Evolutionary conservation across 345 rosid genomes (phyloP).

Genomic region (Camelina neglecta): DNA sequence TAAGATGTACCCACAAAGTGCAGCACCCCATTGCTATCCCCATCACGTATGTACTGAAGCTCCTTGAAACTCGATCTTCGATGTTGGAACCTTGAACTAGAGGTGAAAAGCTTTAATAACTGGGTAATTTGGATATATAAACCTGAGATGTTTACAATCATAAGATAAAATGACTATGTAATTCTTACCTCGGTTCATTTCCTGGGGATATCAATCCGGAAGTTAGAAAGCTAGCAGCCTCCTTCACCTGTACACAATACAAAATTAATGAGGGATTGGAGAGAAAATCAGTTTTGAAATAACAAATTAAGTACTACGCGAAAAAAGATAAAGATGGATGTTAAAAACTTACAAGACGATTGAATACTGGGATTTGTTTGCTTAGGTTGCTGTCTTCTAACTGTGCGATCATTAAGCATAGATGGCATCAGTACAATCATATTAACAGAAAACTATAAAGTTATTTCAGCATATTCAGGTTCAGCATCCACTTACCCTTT

Average conservation of each 20-base stretch:
- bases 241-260: slow-evolving; percentile 60
- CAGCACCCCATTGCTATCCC: slow-evolving; percentile 96
- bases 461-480: slow-evolving; percentile 26
- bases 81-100: slow-evolving; percentile 69
- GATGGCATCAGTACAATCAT: slow-evolving; percentile 27
- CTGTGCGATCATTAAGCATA: slow-evolving; percentile 55
- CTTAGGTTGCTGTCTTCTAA: slow-evolving; percentile 67
- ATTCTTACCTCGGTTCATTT: slow-evolving; percentile 64
- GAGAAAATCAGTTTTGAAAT: neutral
- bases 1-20: slow-evolving; percentile 88
- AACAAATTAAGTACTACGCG: neutral
- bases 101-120: slow-evolving; percentile 26
- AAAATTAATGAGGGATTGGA: slow-evolving; percentile 32
- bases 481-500: slow-evolving; percentile 58
- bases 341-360: slow-evolving; percentile 65
- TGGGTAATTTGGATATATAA: slow-evolving; percentile 5
- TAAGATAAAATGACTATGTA: neutral
- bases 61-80: slow-evolving; percentile 93
- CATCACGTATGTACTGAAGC: slow-evolving; percentile 93
- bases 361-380: slow-evolving; percentile 49
- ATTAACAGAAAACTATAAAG: neutral
- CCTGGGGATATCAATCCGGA: slow-evolving; percentile 50
- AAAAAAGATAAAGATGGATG: slow-evolving; percentile 6
- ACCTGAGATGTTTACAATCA: slow-evolving; percentile 1
- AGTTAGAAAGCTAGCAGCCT: slow-evolving; percentile 55